Evolutionary conservation across 2,329 filamentous ascomycete genomes (phyloP), one percentile per base, ranked within the genome.

Genomic region (Xylariales sp.): DNA sequence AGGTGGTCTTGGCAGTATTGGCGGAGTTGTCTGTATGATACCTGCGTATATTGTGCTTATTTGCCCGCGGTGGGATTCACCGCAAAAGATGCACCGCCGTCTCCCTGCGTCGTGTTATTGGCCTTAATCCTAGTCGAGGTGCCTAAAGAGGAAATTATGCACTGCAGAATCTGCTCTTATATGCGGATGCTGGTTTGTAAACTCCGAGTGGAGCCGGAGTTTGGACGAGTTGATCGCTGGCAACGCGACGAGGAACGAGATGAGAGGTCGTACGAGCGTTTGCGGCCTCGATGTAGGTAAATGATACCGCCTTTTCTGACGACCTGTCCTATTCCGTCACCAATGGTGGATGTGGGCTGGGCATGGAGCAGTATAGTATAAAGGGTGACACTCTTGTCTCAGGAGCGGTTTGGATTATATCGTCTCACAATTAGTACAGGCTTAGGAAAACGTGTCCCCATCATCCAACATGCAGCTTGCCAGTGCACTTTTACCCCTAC

Each of bases 151-250:
- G n/a, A 7, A 54, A 62, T 54, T 36, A 16, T 36, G 3, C 30
- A 2, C 18, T 5, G 10, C 28, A 5, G 9, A 36, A 3, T 53
- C 45, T 36, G 28, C 30, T 28, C 23, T 23, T 23, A 1, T n/a
- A 28, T 62, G 16, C 36, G 39, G 30, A 28, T 10, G 0, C 36
- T 1, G 12, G 12, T 5, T 9, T 36, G 10, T 36, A 54, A 62
- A 45, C 23, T 53, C 58, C 58, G 58, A 7, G 9, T 0, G 10
- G 2, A 5, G 28, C 57, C 58, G 58, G 58, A 62, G 49, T 53
- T 28, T 30, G 36, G 49, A 45, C 10, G 48, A 54, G 36, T 8
- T 23, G 23, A 23, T 23, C 23, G 23, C 23, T 23, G 23, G 23
- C 23, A 23, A 23, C 23, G 23, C 23, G 23, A 23, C 23, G 23